phyloP scores from a whole-genome alignment of 345 rosid species.

The Nephelium lappaceum region DNA sequence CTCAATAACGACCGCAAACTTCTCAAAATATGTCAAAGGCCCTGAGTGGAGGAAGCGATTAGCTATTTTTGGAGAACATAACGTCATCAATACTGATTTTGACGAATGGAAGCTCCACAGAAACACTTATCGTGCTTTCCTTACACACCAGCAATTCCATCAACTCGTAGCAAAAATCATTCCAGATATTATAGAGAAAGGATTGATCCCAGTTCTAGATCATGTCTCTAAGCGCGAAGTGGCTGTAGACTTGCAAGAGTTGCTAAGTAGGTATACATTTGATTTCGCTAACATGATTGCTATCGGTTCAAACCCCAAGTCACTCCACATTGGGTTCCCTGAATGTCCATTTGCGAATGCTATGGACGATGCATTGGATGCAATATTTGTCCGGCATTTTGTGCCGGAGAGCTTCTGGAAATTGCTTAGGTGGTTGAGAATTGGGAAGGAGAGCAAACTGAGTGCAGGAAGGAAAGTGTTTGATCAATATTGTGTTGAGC shows the following conservation, averaged over 20 bases:
- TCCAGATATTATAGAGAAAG: slow-evolving; percentile 12
- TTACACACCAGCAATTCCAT: slow-evolving; percentile 14
- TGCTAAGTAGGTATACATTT: slow-evolving; percentile 18
- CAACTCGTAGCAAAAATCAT: background rate
- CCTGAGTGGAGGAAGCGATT: slow-evolving; percentile 13
- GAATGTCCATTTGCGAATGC: slow-evolving; percentile 16
- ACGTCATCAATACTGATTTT: slow-evolving; percentile 6
- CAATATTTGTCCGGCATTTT: slow-evolving; percentile 5
- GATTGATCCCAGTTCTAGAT: slow-evolving; percentile 25
- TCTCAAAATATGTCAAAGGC: slow-evolving; percentile 5
- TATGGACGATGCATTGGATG: slow-evolving; percentile 17
- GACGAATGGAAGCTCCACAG: slow-evolving; percentile 1
- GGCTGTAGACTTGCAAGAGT: slow-evolving; percentile 28
- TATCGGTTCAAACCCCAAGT: slow-evolving; percentile 17
- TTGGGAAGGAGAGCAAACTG: slow-evolving; percentile 22
- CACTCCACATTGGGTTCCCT: slow-evolving; percentile 11
- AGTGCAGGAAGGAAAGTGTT: background rate
- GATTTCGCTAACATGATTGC: slow-evolving; percentile 15
- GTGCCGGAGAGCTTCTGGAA: slow-evolving; percentile 23
- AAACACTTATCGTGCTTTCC: background rate
- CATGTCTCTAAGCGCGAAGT: background rate
- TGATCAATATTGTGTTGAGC: background rate
- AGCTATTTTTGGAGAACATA: slow-evolving; percentile 11
- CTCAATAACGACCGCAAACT: background rate
- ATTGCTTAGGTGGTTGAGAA: slow-evolving; percentile 12